Conservation (phyloP, 176 grass and related monocot genomes). For the Raddia distichophylla region DNA sequence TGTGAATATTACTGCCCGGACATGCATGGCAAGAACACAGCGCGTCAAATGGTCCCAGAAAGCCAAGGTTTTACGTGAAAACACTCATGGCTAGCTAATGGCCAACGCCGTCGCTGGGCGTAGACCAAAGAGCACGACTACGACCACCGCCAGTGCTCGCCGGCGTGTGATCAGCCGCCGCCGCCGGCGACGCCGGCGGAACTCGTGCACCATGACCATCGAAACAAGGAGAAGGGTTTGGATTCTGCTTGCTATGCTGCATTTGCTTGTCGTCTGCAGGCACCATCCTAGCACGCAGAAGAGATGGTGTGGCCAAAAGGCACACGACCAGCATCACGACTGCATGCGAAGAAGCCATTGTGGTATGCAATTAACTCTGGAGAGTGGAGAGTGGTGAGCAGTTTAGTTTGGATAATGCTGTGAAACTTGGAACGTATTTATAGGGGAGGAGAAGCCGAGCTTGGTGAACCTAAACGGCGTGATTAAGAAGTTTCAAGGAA, state of each 20-base stretch:
- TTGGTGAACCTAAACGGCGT: background rate
- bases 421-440: conserved; percentile 39
- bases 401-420: background rate
- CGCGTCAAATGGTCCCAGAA: background rate
- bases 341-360: background rate
- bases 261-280: background rate
- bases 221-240: background rate
- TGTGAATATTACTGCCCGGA: background rate
- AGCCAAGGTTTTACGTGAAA: background rate
- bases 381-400: background rate
- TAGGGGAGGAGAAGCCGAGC: conserved; percentile 21
- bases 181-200: background rate
- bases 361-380: background rate
- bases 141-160: background rate
- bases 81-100: conserved; percentile 21
- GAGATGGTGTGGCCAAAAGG: conserved; percentile 17
- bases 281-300: conserved; percentile 26
- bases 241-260: background rate
- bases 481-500: conserved; percentile 15
- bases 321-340: conserved; percentile 28
- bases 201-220: background rate
- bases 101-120: conserved; percentile 48
- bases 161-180: background rate
- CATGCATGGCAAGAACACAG: background rate
- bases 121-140: conserved; percentile 40